phyloP scores from a whole-genome alignment of 2,329 filamentous ascomycete genomes.

The Trichoderma sp. region DNA sequence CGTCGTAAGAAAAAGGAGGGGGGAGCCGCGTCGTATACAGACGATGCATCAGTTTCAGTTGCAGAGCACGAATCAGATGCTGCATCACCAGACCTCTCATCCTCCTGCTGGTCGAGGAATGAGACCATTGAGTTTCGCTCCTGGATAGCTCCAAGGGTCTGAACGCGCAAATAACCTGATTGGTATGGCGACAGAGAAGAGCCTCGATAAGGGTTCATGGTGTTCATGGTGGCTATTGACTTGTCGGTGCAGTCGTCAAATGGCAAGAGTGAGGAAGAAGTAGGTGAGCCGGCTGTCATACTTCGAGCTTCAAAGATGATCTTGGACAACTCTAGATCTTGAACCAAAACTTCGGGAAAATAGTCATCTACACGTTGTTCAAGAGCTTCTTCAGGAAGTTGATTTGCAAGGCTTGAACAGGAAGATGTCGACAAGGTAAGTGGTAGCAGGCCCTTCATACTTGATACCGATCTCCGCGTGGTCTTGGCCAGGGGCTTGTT shows the following conservation, averaged over 20 bases:
- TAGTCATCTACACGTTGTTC: constrained; percentile 40
- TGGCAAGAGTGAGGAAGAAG: constrained; percentile 21
- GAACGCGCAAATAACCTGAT: constrained; percentile 31
- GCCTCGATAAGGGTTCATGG: constrained; percentile 6
- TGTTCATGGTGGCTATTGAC: not conserved
- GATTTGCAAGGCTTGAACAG: constrained; percentile 26
- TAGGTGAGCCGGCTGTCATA: constrained; percentile 52
- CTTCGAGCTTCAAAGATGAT: constrained; percentile 48
- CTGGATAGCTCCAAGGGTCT: constrained; percentile 36
- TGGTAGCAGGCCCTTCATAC: constrained; percentile 40
- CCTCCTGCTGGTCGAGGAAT: constrained; percentile 30
- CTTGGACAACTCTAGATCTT: constrained; percentile 50
- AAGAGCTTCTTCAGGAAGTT: constrained; percentile 27
- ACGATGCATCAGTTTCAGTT: constrained; percentile 32
- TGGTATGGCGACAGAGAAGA: constrained; percentile 29
- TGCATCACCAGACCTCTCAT: constrained; percentile 24
- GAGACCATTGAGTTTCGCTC: constrained; percentile 37
- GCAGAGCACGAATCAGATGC: constrained; percentile 36
- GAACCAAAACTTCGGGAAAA: constrained; percentile 55
- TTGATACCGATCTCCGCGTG: constrained; percentile 37
- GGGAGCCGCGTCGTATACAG: constrained; percentile 29
- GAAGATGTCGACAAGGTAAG: constrained; percentile 32
- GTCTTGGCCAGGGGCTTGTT: constrained; percentile 23
- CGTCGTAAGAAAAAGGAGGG: constrained; percentile 35
- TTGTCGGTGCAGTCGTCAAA: not conserved